A percentile compares a stretch with the other conserved stretches of the same genome.
Conservation (phyloP, 2,329 filamentous ascomycete species). For the Penicillium sp. region DNA sequence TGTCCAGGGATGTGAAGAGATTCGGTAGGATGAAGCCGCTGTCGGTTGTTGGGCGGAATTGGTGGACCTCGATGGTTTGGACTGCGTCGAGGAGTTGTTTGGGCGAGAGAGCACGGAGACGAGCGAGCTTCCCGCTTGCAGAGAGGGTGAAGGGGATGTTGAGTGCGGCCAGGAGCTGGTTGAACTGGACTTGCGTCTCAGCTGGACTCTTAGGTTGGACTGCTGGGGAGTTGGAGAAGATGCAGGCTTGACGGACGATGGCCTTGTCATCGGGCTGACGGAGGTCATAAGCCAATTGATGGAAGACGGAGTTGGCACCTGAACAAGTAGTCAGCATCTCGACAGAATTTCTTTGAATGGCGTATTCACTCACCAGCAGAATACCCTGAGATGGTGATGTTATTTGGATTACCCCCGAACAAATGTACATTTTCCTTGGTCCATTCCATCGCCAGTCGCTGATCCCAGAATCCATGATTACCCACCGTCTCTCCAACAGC, state of each 20-base stretch:
- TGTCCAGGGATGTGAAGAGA: constrained; percentile 53
- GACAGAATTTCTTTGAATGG: not conserved
- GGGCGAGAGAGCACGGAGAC: constrained; percentile 47
- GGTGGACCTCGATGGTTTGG: constrained; percentile 51
- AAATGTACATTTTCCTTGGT: constrained; percentile 54
- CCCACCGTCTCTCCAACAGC: constrained; percentile 43
- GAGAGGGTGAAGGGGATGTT: constrained; percentile 48
- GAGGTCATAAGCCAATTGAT: constrained; percentile 62
- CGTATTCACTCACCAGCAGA: constrained; percentile 50
- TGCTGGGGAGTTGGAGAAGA: constrained; percentile 59
- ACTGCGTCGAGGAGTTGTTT: constrained; percentile 49
- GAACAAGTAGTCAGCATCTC: constrained; percentile 8
- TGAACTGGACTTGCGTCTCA: constrained; percentile 57
- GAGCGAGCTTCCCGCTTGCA: constrained; percentile 50
- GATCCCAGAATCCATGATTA: constrained; percentile 63
- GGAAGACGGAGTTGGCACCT: constrained; percentile 59
- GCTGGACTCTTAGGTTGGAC: constrained; percentile 55
- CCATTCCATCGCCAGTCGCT: constrained; percentile 60
- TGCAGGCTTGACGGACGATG: constrained; percentile 56
- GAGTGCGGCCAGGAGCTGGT: constrained; percentile 53
- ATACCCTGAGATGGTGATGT: constrained; percentile 60
- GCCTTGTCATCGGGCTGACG: constrained; percentile 51
- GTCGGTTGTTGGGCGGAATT: constrained; percentile 60
- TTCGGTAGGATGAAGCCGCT: constrained; percentile 50
- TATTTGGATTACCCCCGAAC: constrained; percentile 56